A percentile compares a stretch with the other conserved stretches of the same genome.
These are phyloP conservation scores for Begonia masoniana DNA, from an alignment of 306 rosid species.

Conservation along the genomic window DNA sequence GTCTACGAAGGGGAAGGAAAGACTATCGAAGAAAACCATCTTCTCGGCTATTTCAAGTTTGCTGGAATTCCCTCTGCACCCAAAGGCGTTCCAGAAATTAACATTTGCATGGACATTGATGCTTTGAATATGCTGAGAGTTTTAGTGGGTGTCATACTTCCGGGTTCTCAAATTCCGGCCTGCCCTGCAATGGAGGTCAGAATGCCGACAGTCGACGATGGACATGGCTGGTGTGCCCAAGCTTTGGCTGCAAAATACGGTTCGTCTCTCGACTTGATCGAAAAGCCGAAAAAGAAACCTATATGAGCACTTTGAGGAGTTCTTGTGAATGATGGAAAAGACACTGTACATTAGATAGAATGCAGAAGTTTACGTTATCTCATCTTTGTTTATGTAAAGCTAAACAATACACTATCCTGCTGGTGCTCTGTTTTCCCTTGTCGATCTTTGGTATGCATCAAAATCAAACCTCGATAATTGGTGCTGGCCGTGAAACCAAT, in stretches of 20 bases:
- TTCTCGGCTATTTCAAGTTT: constrained; percentile 73
- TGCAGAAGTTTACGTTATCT: too few relatives aligned
- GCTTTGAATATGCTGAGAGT: constrained; percentile 56
- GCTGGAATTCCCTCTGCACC: constrained; percentile 55
- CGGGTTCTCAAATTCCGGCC: constrained; percentile 35
- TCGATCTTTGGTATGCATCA: too few relatives aligned
- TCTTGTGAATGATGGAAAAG: too few relatives aligned
- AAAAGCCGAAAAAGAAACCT: constrained; percentile 30
- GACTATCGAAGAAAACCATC: constrained; percentile 47
- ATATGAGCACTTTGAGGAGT: too few relatives aligned
- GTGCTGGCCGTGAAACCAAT: too few relatives aligned
- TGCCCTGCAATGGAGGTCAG: constrained; percentile 70
- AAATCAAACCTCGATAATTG: too few relatives aligned
- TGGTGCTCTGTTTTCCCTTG: too few relatives aligned
- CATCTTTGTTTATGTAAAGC: too few relatives aligned
- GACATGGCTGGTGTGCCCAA: constrained; percentile 83
- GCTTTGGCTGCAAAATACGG: constrained; percentile 52
- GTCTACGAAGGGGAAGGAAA: constrained; percentile 71
- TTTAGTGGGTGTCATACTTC: constrained; percentile 44
- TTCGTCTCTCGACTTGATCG: constrained; percentile 42
- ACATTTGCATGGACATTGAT: constrained; percentile 71
- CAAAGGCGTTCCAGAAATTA: constrained; percentile 60
- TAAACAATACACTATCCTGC: too few relatives aligned
- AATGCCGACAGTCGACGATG: constrained; percentile 80
- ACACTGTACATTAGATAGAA: too few relatives aligned